phyloP scores from a whole-genome alignment of 148 eudicot genomes.

The Agrostemma githago region DNA sequence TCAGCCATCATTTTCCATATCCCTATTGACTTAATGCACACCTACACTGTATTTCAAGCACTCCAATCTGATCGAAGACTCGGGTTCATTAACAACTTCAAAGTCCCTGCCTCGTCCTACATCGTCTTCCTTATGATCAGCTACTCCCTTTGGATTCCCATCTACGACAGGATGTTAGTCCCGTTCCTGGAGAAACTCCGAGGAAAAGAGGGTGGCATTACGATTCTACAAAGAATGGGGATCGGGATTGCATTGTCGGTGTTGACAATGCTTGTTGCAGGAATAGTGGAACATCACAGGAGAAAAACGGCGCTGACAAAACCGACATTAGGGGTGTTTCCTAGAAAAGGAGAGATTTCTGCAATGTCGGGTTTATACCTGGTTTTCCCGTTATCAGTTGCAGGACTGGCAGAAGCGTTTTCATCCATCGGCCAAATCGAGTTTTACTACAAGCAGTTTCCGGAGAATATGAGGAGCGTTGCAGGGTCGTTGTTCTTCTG shows the following conservation, averaged over 20 bases:
- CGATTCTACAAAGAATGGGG: conserved; percentile 76
- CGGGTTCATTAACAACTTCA: conserved; percentile 29
- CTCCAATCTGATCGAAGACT: conserved; percentile 56
- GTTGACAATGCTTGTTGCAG: conserved; percentile 45
- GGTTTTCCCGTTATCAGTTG: conserved; percentile 49
- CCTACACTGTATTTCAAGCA: conserved; percentile 59
- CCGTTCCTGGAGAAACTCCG: conserved; percentile 47
- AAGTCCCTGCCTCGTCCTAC: conserved; percentile 73
- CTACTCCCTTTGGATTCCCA: conserved; percentile 44
- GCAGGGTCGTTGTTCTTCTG: conserved; percentile 63
- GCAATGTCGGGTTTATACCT: conserved; percentile 73
- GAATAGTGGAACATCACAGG: conserved; percentile 46
- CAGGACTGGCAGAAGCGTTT: conserved; percentile 71
- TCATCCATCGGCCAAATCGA: conserved; percentile 60
- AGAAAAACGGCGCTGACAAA: conserved; percentile 44
- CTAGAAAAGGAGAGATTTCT: conserved; percentile 52
- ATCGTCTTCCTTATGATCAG: conserved; percentile 55
- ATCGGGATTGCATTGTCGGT: conserved; percentile 53
- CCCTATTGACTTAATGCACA: conserved; percentile 38
- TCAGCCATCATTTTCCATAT: conserved; percentile 49
- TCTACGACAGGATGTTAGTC: conserved; percentile 57
- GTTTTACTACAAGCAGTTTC: conserved; percentile 89
- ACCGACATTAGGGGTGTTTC: conserved; percentile 36
- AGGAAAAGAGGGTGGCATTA: conserved; percentile 62
- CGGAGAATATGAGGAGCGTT: conserved; percentile 89